Evolutionary conservation across 352 stramenopile species (phyloP), one percentile per base, ranked within the genome.

Genomic region (Stephanocyclus meneghinianus): DNA sequence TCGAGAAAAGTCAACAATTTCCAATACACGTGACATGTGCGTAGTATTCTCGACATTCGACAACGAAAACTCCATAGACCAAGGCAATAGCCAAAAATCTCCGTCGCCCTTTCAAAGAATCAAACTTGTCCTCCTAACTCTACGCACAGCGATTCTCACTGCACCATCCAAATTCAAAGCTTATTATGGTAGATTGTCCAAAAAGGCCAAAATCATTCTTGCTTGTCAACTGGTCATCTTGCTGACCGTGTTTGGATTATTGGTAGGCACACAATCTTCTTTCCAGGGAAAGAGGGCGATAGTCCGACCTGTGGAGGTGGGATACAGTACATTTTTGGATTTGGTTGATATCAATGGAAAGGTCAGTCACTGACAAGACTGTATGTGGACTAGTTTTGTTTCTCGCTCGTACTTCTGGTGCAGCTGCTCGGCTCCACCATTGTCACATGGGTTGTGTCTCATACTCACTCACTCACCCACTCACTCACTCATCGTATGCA

Each of bases 321-420:
- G 87, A 0, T 93, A 91, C 71, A 88, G 76, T 60, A 81, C 56
- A 11, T 93, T 93, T 77, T 72, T 93, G 69, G 85, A 92, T 70
- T 72, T 93, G 35, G 77, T 85, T 1, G 86, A 91, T 62, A 70
- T 80, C 47, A 87, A 80, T 76, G 64, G 76, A 16, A 71, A 85
- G 64, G 64, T 26, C 21, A 26, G 21, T 26, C 21, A 26, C 21
- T 72, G 30, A 50, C 30, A 55, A 40, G 51, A 40, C 10, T 5
- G 16, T 53, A 18, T 48, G 32, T 40, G 7, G 7, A 66, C 6
- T 56, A 29, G 32, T 7, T 6, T 40, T 42, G 7, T 11, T 55
- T 37, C n/a, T 35, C 42, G 16, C 1, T n/a, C 11, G 18, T 68
- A 1, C 32, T 50, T 57, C 32, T 18, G 45, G 18, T 67, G 6